Conservation (phyloP, 345 rosid genomes). For the Gossypium ekmanianum region DNA sequence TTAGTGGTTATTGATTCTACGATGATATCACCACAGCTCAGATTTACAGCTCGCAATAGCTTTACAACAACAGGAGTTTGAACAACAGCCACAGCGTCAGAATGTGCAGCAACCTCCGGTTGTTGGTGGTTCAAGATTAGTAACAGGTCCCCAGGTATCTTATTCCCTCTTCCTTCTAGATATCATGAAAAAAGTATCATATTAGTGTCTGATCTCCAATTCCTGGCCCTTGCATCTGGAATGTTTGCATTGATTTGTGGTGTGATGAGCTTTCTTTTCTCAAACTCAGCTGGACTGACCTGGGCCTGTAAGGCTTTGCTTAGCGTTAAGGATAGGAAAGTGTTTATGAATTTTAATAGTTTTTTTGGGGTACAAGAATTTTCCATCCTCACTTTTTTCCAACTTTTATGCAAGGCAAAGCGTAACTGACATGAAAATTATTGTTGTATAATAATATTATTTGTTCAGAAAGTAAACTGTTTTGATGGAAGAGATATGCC, state of each 20-base stretch:
- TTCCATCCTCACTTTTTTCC: too few relatives aligned
- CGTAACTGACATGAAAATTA: background rate
- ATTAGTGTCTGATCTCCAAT: background rate
- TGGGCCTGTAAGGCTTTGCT: background rate
- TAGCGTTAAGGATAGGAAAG: too few relatives aligned
- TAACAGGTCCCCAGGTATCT: slow-evolving; percentile 86
- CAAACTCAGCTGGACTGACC: background rate
- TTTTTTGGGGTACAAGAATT: too few relatives aligned
- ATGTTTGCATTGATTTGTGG: background rate
- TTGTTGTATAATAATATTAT: background rate
- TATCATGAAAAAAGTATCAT: background rate
- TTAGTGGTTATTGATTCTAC: slow-evolving; percentile 5
- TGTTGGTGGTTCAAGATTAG: slow-evolving; percentile 51
- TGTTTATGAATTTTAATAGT: too few relatives aligned
- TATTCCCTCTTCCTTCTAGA: background rate
- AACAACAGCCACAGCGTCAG: slow-evolving; percentile 63
- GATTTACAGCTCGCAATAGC: slow-evolving; percentile 97
- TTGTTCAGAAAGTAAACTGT: background rate
- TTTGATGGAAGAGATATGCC: background rate
- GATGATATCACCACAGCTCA: slow-evolving; percentile 48
- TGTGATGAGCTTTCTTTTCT: slow-evolving; percentile 1
- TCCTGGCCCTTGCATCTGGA: background rate
- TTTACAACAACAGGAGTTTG: slow-evolving; percentile 94
- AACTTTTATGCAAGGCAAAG: too few relatives aligned
- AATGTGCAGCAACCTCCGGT: slow-evolving; percentile 49